Base-by-base conservation (phyloP, 2,329 filamentous ascomycete genomes). In the Verticillium nonalfalfae region DNA sequence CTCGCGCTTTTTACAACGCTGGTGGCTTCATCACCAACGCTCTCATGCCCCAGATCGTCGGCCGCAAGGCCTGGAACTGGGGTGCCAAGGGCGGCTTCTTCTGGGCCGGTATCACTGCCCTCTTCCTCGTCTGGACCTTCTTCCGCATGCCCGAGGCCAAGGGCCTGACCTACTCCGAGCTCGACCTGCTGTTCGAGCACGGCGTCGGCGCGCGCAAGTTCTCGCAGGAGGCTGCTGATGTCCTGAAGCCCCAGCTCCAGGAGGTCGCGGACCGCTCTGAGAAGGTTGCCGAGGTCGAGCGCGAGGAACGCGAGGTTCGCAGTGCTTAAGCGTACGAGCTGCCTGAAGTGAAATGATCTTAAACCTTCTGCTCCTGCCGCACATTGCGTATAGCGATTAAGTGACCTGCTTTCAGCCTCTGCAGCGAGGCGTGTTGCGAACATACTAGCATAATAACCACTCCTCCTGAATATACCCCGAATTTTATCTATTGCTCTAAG, bases 141-240 rank as follows among this genome's bases (percentile, higher is more conserved):
- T 78, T 78, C 66, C 78, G 79, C 59, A 71, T 84, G 3, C 82
- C 82, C 3, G 84, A 86, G 67, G 82, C 84, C 0, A 81, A 79
- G 60, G 81, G 75, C 7, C 71, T 77, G 13, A 59, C 58, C 3
- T 80, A 78, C 63, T 78, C 76, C 4, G 77, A 80, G 65, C 64
- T 79, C 38, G 77, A 79, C 60, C 50, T 78, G 55, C 70, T 79
- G 3, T 79, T 79, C 56, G 74, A 78, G 65, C 69, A 73, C 61
- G 65, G 67, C 3, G 69, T 78, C 1, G 61, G 74, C 0, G 76
- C 77, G 1, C 73, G 77, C 63, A 75, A 74, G 61, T 79, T 79
- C 55, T 64, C 62, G 18, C 63, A 65, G 50, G 60, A 62, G 26
- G 62, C 62, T 4, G 63, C 63, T 13, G 63, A 65, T 36, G 57